Evolutionary conservation across 208 protist genomes (phyloP).

Genomic region (Leishmania mexicana): DNA sequence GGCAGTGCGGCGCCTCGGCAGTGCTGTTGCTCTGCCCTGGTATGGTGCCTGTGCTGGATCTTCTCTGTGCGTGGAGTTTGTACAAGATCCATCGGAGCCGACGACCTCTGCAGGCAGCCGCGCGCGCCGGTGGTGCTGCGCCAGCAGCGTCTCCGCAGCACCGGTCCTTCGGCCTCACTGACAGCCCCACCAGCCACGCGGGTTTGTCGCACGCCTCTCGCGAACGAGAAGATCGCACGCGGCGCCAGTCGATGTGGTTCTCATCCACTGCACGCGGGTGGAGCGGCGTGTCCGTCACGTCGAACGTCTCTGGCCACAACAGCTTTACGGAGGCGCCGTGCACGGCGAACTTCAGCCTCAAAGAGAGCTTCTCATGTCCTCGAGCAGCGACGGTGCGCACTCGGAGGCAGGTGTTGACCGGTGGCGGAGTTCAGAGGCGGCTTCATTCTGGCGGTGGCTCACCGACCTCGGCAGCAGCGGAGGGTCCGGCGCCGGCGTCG

Average conservation of each 20-base stretch:
- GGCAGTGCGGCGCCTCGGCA: constrained; percentile 5
- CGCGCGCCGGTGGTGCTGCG: not conserved
- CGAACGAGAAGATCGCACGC: constrained; percentile 11
- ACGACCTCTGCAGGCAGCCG: constrained; percentile 2
- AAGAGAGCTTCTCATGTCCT: constrained; percentile 35
- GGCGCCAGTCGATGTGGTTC: not conserved
- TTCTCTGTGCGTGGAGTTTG: constrained; percentile 23
- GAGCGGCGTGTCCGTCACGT: not conserved
- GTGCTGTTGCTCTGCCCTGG: constrained; percentile 18
- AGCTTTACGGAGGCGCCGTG: constrained; percentile 7
- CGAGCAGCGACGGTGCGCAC: constrained; percentile 7
- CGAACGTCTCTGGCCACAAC: constrained; percentile 6
- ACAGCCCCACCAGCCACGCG: not conserved
- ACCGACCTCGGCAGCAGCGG: not conserved
- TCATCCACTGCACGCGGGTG: not conserved
- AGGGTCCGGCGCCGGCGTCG: not conserved
- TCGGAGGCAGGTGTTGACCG: constrained; percentile 1
- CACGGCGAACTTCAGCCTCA: not conserved
- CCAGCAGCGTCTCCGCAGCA: not conserved
- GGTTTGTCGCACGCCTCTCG: not conserved
- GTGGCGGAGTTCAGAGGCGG: not conserved
- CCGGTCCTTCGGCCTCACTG: not conserved
- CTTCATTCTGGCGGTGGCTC: not conserved
- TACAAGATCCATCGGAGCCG: constrained; percentile 11
- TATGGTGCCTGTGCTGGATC: constrained; percentile 25